phyloP scores from a whole-genome alignment of 2,329 filamentous ascomycete species.

The Trichoderma afroharzianum region DNA sequence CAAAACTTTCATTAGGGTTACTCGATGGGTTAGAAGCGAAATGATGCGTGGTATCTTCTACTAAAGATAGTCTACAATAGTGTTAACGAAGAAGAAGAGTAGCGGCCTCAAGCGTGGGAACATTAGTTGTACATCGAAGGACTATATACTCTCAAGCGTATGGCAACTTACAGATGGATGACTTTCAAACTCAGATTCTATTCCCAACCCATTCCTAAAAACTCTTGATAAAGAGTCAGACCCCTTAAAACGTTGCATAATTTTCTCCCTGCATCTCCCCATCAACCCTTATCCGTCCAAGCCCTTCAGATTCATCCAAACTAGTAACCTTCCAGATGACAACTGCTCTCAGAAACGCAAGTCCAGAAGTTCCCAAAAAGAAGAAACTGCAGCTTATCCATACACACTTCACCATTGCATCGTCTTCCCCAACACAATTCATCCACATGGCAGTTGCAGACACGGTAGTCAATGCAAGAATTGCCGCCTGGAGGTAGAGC shows the following conservation, averaged over 20 bases:
- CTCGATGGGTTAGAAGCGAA: background rate
- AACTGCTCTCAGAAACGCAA: slow-evolving; percentile 29
- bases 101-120: background rate
- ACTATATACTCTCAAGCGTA: background rate
- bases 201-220: background rate
- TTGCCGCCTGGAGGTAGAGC: slow-evolving; percentile 28
- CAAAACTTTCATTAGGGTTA: background rate
- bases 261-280: background rate
- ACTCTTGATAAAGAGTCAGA: background rate
- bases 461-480: slow-evolving; percentile 24
- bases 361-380: slow-evolving; percentile 27
- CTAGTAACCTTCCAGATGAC: slow-evolving; percentile 26
- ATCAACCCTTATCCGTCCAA: background rate
- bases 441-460: slow-evolving; percentile 24
- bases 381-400: slow-evolving; percentile 27
- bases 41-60: background rate
- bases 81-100: background rate
- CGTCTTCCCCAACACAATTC: slow-evolving; percentile 24
- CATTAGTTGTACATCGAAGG: background rate
- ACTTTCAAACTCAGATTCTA: background rate
- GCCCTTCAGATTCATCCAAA: background rate
- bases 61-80: background rate
- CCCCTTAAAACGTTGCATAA: background rate
- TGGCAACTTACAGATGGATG: background rate
- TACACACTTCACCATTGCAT: slow-evolving; percentile 24